phyloP scores from a whole-genome alignment of 192 early-diverging fungal genomes.

The Umbelopsis ramanniana region DNA sequence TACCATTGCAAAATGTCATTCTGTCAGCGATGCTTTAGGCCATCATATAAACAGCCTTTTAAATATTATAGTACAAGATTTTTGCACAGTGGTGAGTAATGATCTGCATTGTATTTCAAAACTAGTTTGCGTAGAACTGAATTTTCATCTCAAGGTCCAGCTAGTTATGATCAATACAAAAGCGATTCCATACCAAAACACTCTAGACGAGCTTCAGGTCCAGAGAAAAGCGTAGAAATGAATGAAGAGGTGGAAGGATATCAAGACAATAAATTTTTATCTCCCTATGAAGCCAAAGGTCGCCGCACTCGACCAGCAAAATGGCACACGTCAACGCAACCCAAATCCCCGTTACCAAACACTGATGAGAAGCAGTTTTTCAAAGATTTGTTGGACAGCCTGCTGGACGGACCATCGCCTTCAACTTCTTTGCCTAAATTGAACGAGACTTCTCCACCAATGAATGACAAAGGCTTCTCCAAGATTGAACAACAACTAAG shows the following conservation, averaged over 20 bases:
- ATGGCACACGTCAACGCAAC: neutral
- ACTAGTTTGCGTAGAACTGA: too few relatives aligned
- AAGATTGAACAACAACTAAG: slow-evolving; percentile 11
- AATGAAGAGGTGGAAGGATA: too few relatives aligned
- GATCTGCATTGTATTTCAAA: neutral
- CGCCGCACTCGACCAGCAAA: neutral
- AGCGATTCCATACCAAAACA: too few relatives aligned
- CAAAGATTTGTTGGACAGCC: slow-evolving; percentile 24
- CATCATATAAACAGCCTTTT: neutral
- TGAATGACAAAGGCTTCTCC: neutral
- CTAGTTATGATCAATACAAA: neutral
- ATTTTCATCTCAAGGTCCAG: neutral
- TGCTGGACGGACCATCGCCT: slow-evolving; percentile 6
- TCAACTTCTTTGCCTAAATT: neutral
- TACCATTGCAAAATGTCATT: neutral
- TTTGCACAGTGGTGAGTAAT: neutral
- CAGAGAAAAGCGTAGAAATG: too few relatives aligned
- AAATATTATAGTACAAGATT: neutral
- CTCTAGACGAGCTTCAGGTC: too few relatives aligned
- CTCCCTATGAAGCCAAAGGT: neutral
- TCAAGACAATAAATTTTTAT: neutral
- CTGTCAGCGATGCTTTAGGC: neutral
- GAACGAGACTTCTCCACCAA: neutral
- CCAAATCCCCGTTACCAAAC: neutral
- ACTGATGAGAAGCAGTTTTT: slow-evolving; percentile 24